Conservation (phyloP, 2,329 filamentous ascomycete species). For the Coleophoma crateriformis region DNA sequence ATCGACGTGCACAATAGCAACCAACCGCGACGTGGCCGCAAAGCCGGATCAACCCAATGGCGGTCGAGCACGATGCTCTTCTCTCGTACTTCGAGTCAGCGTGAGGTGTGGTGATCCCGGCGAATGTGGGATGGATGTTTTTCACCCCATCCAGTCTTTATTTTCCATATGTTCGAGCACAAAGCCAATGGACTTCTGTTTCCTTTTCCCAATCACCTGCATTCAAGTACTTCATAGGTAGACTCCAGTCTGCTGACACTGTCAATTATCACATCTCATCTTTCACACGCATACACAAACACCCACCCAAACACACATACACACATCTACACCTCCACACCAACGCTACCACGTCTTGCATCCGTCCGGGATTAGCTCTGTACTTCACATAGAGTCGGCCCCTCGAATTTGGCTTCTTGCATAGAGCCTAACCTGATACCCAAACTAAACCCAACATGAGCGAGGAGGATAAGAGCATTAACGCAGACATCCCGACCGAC, state of each 20-base stretch:
- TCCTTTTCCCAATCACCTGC: constrained; percentile 8
- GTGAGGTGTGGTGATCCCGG: constrained; percentile 18
- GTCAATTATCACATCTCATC: constrained; percentile 10
- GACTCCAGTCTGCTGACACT: constrained; percentile 7
- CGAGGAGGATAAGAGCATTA: constrained; percentile 20
- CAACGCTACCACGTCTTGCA: not conserved
- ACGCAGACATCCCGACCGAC: constrained; percentile 11
- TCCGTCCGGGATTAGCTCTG: constrained; percentile 7
- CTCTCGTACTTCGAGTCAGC: constrained; percentile 18
- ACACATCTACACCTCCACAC: too few relatives aligned
- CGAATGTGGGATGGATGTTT: constrained; percentile 5
- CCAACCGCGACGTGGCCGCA: constrained; percentile 23
- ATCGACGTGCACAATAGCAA: not conserved
- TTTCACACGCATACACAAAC: not conserved
- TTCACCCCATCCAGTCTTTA: constrained; percentile 6
- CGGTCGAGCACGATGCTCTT: constrained; percentile 21
- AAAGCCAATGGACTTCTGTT: constrained; percentile 15
- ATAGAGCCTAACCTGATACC: constrained; percentile 18
- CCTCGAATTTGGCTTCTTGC: constrained; percentile 16
- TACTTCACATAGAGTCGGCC: constrained; percentile 4
- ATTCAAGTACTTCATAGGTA: constrained; percentile 10
- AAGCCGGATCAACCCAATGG: constrained; percentile 20
- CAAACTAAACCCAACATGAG: constrained; percentile 12
- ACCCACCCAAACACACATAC: too few relatives aligned
- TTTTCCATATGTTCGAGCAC: constrained; percentile 3